phyloP scores from a whole-genome alignment of 2,329 filamentous ascomycete species.

The Pseudogymnoascus sp. region DNA sequence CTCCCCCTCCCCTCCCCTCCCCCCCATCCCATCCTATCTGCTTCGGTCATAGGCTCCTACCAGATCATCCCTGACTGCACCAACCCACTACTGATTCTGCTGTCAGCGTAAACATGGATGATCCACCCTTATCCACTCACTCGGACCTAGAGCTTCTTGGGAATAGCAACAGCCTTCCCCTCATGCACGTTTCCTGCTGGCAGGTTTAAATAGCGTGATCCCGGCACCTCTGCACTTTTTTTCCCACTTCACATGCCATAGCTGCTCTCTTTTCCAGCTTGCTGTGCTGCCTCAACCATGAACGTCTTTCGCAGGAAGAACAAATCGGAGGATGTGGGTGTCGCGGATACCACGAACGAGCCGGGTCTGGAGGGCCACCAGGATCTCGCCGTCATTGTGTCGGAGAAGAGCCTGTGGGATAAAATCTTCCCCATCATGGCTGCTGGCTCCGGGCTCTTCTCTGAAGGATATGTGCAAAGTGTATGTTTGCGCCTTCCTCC shows the following conservation, averaged over 20 bases:
- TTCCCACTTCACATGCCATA: neutral
- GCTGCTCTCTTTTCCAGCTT: neutral
- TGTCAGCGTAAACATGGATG: neutral
- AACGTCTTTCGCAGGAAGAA: conserved; percentile 14
- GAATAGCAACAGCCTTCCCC: neutral
- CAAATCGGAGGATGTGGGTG: conserved; percentile 1
- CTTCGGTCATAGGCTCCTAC: neutral
- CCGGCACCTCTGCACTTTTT: neutral
- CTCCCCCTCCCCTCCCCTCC: too few relatives aligned
- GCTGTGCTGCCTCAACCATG: neutral
- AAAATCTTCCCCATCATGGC: conserved; percentile 60
- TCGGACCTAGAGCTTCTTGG: neutral
- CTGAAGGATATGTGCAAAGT: conserved; percentile 86
- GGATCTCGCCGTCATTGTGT: neutral
- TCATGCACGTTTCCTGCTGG: conserved; percentile 1
- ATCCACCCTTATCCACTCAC: conserved; percentile 1
- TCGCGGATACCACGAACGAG: neutral
- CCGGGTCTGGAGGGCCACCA: neutral
- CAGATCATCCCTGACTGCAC: neutral
- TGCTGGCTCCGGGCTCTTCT: conserved; percentile 83
- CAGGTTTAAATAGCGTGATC: conserved; percentile 1
- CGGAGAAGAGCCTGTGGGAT: neutral
- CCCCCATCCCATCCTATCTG: neutral
- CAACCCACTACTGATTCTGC: neutral
- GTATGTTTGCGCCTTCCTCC: conserved; percentile 36